Conservation (phyloP, 345 rosid species). For the Erucastrum elatum region DNA sequence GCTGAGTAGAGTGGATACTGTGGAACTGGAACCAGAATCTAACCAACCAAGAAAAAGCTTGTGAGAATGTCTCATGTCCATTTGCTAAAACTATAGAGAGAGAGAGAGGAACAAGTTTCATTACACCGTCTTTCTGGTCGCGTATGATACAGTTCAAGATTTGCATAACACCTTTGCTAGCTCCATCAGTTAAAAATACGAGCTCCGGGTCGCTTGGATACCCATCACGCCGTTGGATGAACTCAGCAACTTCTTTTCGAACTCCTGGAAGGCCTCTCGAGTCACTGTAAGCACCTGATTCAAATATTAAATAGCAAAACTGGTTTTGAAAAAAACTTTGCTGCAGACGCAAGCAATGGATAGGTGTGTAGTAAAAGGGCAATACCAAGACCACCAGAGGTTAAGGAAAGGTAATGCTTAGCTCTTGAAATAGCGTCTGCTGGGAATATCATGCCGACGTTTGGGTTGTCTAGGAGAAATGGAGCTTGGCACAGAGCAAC, state of each 20-base stretch:
- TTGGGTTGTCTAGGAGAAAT: conserved; percentile 94
- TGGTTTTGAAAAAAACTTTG: not conserved
- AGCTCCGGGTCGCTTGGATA: conserved; percentile 96
- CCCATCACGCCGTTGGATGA: conserved; percentile 90
- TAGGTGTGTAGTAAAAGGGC: not conserved
- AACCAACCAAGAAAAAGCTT: conserved; percentile 27
- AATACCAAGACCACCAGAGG: conserved; percentile 91
- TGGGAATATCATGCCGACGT: conserved; percentile 85
- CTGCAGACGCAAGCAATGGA: not conserved
- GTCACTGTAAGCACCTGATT: conserved; percentile 93
- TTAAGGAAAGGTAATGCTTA: conserved; percentile 78
- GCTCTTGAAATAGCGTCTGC: conserved; percentile 97
- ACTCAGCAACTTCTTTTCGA: conserved; percentile 88
- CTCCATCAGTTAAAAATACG: conserved; percentile 91
- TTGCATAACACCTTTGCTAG: conserved; percentile 98
- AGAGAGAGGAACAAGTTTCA: not conserved
- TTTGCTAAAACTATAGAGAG: not conserved
- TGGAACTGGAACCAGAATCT: conserved; percentile 96
- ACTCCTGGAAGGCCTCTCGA: conserved; percentile 87
- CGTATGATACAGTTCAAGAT: conserved; percentile 76
- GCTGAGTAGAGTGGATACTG: conserved; percentile 99
- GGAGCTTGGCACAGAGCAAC: conserved; percentile 99
- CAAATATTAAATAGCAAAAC: not conserved
- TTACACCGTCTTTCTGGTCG: conserved; percentile 81
- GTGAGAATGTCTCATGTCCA: not conserved